A percentile compares a stretch with the other conserved stretches of the same genome.
Evolutionary conservation across 75 land plant genomes (phyloP).

Genomic region (Cupressus sempervirens): DNA sequence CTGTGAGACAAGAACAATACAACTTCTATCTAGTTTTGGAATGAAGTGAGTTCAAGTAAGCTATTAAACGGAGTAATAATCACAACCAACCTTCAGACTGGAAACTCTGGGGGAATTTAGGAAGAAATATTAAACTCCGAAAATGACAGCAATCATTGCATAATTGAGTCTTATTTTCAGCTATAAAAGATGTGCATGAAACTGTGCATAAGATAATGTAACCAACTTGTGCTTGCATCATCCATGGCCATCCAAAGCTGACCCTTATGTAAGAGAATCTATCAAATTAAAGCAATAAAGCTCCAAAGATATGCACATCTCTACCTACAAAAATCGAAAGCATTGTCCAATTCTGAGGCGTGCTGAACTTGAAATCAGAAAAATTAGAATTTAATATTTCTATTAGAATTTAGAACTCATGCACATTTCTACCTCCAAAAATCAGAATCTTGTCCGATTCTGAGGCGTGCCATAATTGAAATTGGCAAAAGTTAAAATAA

Average conservation of each 20-base stretch:
- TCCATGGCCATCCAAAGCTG: background rate
- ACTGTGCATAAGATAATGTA: background rate
- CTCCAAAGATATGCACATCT: background rate
- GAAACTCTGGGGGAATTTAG: background rate
- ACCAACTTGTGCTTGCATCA: background rate
- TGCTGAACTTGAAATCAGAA: too few species aligned
- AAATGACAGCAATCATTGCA: background rate
- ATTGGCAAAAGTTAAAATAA: too few species aligned
- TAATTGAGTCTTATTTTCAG: background rate
- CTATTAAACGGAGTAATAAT: background rate
- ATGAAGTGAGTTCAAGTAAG: background rate
- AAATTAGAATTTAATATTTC: too few species aligned
- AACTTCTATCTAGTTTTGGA: background rate
- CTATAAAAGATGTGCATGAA: background rate
- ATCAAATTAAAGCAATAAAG: background rate
- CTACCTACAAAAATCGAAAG: too few species aligned
- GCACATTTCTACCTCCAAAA: too few species aligned
- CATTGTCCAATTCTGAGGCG: too few species aligned
- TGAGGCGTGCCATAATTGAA: too few species aligned
- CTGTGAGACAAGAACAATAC: constrained; percentile 5
- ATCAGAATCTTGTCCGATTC: too few species aligned
- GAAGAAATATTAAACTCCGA: background rate
- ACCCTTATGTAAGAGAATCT: background rate
- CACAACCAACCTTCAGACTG: background rate
- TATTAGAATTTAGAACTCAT: too few species aligned